phyloP scores from a whole-genome alignment of 2,329 filamentous ascomycete genomes.

The Claviceps purpurea region DNA sequence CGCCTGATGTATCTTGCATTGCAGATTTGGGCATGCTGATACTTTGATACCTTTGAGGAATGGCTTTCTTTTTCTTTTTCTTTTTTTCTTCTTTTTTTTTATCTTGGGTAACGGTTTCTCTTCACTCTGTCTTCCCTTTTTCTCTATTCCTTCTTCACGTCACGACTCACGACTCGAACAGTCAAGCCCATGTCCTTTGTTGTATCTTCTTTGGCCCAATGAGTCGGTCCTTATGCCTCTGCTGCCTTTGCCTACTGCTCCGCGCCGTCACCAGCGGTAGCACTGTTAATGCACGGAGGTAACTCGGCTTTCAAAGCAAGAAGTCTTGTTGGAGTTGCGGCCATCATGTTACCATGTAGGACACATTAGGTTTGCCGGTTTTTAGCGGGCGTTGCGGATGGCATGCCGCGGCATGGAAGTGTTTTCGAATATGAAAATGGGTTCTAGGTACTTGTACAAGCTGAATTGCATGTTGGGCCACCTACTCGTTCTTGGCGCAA shows the following conservation, averaged over 20 bases:
- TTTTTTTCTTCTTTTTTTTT: not conserved
- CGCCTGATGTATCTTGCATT: not conserved
- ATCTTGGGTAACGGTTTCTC: not conserved
- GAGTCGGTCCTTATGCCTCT: not conserved
- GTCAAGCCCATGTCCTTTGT: not conserved
- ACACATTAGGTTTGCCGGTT: not conserved
- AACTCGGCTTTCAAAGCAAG: not conserved
- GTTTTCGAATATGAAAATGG: not conserved
- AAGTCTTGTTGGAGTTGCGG: not conserved
- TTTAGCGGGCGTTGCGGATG: not conserved
- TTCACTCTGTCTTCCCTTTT: not conserved
- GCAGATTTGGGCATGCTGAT: not conserved
- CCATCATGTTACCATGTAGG: not conserved
- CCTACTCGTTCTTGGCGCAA: not conserved
- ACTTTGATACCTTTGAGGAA: not conserved
- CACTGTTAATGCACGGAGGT: not conserved
- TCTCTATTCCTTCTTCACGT: not conserved
- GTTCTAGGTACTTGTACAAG: not conserved
- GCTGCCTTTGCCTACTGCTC: not conserved
- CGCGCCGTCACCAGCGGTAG: not conserved
- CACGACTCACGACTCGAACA: not conserved
- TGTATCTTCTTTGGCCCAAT: not conserved
- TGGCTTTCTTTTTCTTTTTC: not conserved
- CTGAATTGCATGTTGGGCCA: not conserved
- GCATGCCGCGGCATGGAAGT: not conserved